Evolutionary conservation across 75 land plant species (phyloP), one percentile per base, ranked within the genome.

Genomic region (Cunninghamia lanceolata): DNA sequence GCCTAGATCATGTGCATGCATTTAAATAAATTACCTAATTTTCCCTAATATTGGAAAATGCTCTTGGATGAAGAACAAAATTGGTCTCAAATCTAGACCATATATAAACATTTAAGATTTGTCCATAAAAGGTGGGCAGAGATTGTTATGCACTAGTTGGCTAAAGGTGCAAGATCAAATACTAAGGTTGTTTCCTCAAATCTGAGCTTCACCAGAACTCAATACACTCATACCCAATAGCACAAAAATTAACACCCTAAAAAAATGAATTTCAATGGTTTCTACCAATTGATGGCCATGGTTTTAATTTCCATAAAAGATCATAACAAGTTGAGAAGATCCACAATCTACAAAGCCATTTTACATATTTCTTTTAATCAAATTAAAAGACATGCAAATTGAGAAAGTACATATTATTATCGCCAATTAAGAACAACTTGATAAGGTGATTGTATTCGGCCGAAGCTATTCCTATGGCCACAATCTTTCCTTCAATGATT

Each of bases 401-500:
- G 79, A 42, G 59, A 21, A 30, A 9, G 21, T 30, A 43, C 88
- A 54, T 91, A 91, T 93, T 93, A 74, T 93, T 92, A 52, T 92
- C 94, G 8, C 94, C 94, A 84, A 92, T 92, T 71, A 92, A 86
- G 66, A 92, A 91, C 59, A 92, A 87, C 86, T 92, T 92, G 86
- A 92, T 91, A 85, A 92, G 94, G 85, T 92, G 91, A 80, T 92
- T 93, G 85, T 92, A 91, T 73, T 92, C 92, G 43, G 88, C 92
- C 71, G 92, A 93, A 10, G 90, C 90, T 66, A 88, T 88, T 50
- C 86, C 83, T 42, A 88, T 86, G 45, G 91, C 90, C 32, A 91
- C 89, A 71, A 92, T 92, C 93, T 90, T 92, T 83, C 40, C 84
- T 25, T 79, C 4, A 43, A 73, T n/a, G n/a, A n/a, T n/a, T n/a